Evolutionary conservation across 2,329 filamentous ascomycete species (phyloP).

Genomic region (Alternaria brassicicola): DNA sequence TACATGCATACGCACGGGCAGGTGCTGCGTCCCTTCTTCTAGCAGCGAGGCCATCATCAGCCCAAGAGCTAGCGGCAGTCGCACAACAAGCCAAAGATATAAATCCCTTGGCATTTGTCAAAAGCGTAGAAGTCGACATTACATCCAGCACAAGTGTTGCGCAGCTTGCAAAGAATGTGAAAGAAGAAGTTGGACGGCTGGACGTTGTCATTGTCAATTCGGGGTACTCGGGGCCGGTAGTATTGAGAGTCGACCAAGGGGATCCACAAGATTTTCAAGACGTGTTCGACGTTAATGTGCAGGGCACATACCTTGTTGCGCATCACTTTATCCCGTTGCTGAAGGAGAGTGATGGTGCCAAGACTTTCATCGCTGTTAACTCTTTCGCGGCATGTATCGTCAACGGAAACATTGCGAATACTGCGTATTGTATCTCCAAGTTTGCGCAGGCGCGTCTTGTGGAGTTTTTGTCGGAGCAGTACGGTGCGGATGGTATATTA

Average conservation of each 20-base stretch:
- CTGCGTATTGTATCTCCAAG: conserved; percentile 39
- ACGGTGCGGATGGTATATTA: conserved; percentile 28
- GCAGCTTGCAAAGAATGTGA: conserved; percentile 26
- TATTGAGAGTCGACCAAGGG: conserved; percentile 42
- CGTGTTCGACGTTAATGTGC: conserved; percentile 47
- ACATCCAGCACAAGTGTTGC: conserved; percentile 34
- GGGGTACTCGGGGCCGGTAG: conserved; percentile 46
- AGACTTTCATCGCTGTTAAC: conserved; percentile 34
- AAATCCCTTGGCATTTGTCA: conserved; percentile 8
- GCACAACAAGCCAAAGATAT: conserved; percentile 15
- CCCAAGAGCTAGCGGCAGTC: conserved; percentile 19
- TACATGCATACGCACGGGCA: conserved; percentile 38
- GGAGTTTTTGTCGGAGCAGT: conserved; percentile 36
- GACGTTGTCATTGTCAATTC: conserved; percentile 50
- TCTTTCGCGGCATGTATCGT: conserved; percentile 46
- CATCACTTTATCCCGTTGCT: conserved; percentile 46
- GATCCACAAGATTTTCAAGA: conserved; percentile 41
- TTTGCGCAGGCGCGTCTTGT: conserved; percentile 37
- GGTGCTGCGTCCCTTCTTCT: conserved; percentile 33
- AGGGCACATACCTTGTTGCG: conserved; percentile 48
- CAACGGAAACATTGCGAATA: conserved; percentile 50
- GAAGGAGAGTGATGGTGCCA: conserved; percentile 22
- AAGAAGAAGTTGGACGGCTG: conserved; percentile 32
- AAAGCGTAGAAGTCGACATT: conserved; percentile 36
- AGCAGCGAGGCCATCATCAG: conserved; percentile 31